Conservation (phyloP, 1,284 basidiomycete genomes). For the Sanguinoderma infundibulare region DNA sequence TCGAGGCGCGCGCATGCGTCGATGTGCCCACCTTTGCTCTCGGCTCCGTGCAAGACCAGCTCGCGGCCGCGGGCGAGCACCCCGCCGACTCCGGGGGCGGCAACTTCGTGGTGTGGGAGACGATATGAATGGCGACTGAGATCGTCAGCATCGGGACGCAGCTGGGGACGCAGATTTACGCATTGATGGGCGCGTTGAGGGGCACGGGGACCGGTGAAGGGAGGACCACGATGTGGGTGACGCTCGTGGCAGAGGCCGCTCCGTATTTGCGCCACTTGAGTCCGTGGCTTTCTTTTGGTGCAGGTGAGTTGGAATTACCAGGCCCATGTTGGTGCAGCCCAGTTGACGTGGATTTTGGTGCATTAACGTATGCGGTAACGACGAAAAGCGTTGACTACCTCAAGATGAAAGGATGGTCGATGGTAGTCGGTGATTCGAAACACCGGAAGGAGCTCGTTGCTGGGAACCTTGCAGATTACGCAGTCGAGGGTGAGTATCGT, state of each 20-base stretch:
- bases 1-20: constrained; percentile 65
- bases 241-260: constrained; percentile 39
- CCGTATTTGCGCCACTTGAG: constrained; percentile 20
- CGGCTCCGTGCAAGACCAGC: constrained; percentile 61
- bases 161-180: constrained; percentile 61
- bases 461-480: constrained; percentile 58
- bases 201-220: constrained; percentile 72
- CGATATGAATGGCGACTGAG: constrained; percentile 47
- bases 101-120: constrained; percentile 57
- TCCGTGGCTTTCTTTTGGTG: too few species aligned
- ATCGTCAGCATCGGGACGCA: constrained; percentile 53
- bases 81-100: too few species aligned
- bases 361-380: constrained; percentile 50
- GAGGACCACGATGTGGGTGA: constrained; percentile 56
- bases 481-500: constrained; percentile 46
- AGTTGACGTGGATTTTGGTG: not conserved
- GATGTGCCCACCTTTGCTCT: constrained; percentile 78
- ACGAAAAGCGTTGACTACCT: constrained; percentile 65
- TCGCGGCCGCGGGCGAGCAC: constrained; percentile 39
- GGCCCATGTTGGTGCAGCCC: too few species aligned
- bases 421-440: constrained; percentile 48
- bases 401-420: constrained; percentile 64
- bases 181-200: constrained; percentile 59
- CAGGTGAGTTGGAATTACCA: constrained; percentile 4
- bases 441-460: constrained; percentile 80